Evolutionary conservation across 768 basidiomycete genomes (phyloP).

Genomic region (Artomyces pyxidatus): DNA sequence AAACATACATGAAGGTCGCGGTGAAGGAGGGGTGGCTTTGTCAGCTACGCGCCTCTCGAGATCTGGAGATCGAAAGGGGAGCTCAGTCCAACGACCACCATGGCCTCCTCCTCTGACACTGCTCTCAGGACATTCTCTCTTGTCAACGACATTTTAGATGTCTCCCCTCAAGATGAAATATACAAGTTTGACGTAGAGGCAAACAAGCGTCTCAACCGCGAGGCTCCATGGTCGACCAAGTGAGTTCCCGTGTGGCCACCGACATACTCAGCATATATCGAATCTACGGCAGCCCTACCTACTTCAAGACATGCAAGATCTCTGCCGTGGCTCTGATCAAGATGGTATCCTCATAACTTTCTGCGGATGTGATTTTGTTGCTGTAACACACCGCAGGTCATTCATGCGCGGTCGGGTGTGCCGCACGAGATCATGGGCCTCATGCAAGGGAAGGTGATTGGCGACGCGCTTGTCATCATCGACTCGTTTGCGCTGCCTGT

Average conservation of each 20-base stretch:
- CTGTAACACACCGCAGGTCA: conserved; percentile 56
- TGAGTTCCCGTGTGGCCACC: conserved; percentile 28
- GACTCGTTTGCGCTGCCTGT: conserved; percentile 97
- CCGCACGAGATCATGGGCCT: conserved; percentile 99
- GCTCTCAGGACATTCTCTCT: conserved; percentile 71
- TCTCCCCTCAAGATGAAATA: conserved; percentile 73
- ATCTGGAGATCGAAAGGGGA: too few species aligned
- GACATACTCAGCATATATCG: not conserved
- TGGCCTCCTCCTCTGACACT: conserved; percentile 36
- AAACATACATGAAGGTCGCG: not conserved
- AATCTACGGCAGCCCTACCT: conserved; percentile 51
- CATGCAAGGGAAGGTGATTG: conserved; percentile 94
- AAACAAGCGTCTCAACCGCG: conserved; percentile 57
- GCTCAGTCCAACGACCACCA: too few species aligned
- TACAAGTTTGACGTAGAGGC: conserved; percentile 65
- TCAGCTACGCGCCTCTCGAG: too few species aligned
- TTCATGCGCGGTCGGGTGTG: conserved; percentile 95
- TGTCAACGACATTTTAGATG: conserved; percentile 58
- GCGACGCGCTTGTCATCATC: conserved; percentile 74
- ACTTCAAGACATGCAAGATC: conserved; percentile 88
- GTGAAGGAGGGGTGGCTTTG: too few species aligned
- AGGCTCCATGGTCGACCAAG: conserved; percentile 85
- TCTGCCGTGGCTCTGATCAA: conserved; percentile 93
- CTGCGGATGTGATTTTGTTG: conserved; percentile 3
- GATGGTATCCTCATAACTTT: conserved; percentile 56